These are phyloP conservation scores for Polytrichum commune DNA, from an alignment of 225 moss, liverwort and hornwort genomes.

Conservation along the genomic window DNA sequence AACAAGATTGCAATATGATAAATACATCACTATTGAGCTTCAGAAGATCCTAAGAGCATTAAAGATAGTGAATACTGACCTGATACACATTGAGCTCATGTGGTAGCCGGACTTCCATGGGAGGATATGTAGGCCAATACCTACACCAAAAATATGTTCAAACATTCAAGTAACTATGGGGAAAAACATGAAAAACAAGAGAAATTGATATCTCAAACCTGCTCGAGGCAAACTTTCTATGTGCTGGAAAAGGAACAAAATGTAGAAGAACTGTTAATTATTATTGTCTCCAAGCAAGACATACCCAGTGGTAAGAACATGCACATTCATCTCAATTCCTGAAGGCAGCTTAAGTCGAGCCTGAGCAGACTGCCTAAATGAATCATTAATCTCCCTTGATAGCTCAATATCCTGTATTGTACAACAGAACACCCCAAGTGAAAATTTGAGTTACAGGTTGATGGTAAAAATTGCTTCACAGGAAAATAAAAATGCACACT, in stretches of 20 bases:
- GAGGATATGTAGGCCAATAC: conserved; percentile 99
- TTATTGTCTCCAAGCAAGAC: neutral
- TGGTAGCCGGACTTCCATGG: conserved; percentile 95
- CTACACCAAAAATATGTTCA: conserved; percentile 36
- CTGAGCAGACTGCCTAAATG: conserved; percentile 70
- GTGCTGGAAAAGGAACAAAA: too few relatives aligned
- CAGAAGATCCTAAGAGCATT: neutral
- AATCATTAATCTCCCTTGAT: conserved; percentile 70
- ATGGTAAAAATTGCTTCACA: too few relatives aligned
- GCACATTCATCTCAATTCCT: conserved; percentile 77
- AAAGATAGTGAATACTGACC: conserved; percentile 21
- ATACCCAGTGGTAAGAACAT: conserved; percentile 74
- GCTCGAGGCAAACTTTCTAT: too few relatives aligned
- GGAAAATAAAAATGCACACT: too few relatives aligned
- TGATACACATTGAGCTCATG: conserved; percentile 98
- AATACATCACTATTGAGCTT: too few relatives aligned
- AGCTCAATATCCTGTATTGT: conserved; percentile 65
- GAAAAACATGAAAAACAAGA: conserved; percentile 1
- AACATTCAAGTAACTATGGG: conserved; percentile 1
- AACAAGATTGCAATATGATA: too few relatives aligned
- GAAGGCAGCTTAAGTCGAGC: conserved; percentile 65
- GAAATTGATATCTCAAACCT: too few relatives aligned
- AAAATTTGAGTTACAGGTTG: neutral
- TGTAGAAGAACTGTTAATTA: too few relatives aligned
- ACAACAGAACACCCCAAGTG: neutral